phyloP scores from a whole-genome alignment of 495 filamentous ascomycete species.

The Physcia stellaris region DNA sequence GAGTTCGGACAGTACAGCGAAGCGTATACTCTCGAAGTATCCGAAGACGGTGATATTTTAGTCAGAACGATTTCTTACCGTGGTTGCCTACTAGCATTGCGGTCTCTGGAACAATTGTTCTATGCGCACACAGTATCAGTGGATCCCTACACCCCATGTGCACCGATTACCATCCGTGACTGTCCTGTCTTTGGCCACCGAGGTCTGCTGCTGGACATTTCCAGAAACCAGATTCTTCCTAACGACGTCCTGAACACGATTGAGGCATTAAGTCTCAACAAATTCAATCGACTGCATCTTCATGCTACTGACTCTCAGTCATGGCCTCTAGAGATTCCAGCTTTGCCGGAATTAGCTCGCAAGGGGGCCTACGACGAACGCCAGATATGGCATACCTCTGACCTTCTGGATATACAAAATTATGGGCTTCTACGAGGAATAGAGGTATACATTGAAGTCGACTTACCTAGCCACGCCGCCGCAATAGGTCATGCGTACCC shows the following conservation, averaged over 20 bases:
- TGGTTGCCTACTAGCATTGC: slow-evolving; percentile 50
- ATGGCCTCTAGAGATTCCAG: slow-evolving; percentile 66
- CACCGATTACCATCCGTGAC: slow-evolving; percentile 54
- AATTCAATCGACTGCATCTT: slow-evolving; percentile 65
- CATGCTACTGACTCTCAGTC: slow-evolving; percentile 71
- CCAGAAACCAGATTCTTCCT: slow-evolving; percentile 51
- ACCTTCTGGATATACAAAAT: slow-evolving; percentile 45
- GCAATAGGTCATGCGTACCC: slow-evolving; percentile 48
- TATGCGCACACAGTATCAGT: slow-evolving; percentile 41
- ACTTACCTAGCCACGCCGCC: slow-evolving; percentile 67
- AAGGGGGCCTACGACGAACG: slow-evolving; percentile 52
- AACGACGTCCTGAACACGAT: slow-evolving; percentile 51
- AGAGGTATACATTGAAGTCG: slow-evolving; percentile 62
- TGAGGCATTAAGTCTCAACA: slow-evolving; percentile 59
- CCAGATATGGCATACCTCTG: slow-evolving; percentile 46
- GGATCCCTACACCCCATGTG: slow-evolving; percentile 45
- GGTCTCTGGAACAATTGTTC: slow-evolving; percentile 65
- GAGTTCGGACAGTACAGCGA: slow-evolving; percentile 32
- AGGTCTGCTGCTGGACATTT: slow-evolving; percentile 59
- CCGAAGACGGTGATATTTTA: slow-evolving; percentile 33
- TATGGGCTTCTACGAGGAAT: slow-evolving; percentile 55
- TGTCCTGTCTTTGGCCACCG: slow-evolving; percentile 54
- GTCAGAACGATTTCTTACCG: slow-evolving; percentile 48
- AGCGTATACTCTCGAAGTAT: slow-evolving; percentile 50
- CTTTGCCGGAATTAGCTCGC: slow-evolving; percentile 49